Percentiles rank a stretch among this genome's conserved stretches.
These are phyloP conservation scores for Calvatia gigantea DNA, from an alignment of 768 basidiomycete genomes.

Conservation along the genomic window DNA sequence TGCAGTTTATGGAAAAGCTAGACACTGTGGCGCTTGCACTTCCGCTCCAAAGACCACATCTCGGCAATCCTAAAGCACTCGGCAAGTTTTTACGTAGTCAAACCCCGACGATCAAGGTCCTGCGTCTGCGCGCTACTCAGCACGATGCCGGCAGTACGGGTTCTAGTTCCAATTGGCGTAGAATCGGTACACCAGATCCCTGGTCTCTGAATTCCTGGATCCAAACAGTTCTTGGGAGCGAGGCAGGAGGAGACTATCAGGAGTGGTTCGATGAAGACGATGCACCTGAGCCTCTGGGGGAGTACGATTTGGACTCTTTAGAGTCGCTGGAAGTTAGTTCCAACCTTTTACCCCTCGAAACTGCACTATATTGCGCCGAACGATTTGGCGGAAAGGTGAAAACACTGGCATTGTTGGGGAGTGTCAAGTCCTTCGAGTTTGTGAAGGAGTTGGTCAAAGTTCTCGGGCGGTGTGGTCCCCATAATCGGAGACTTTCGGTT, in stretches of 20 bases:
- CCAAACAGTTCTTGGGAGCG: neutral
- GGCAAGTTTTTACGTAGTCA: slow-evolving; percentile 34
- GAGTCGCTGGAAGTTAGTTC: slow-evolving; percentile 16
- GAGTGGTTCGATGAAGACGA: slow-evolving; percentile 3
- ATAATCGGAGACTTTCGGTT: too few relatives aligned
- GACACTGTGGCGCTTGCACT: slow-evolving; percentile 36
- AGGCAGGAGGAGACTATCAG: neutral
- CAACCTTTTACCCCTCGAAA: slow-evolving; percentile 31
- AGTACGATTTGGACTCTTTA: slow-evolving; percentile 2
- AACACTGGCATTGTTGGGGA: neutral
- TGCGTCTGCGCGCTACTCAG: slow-evolving; percentile 41
- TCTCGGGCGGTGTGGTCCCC: neutral
- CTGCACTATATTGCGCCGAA: slow-evolving; percentile 29
- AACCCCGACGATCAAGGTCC: slow-evolving; percentile 28
- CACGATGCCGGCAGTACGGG: slow-evolving; percentile 22
- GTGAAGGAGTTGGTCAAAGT: slow-evolving; percentile 7
- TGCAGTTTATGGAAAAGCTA: slow-evolving; percentile 29
- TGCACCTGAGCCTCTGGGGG: neutral
- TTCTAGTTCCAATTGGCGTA: slow-evolving; percentile 14
- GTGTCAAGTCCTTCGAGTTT: slow-evolving; percentile 7
- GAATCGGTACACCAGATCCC: slow-evolving; percentile 24
- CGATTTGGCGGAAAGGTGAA: slow-evolving; percentile 13
- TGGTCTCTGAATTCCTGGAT: slow-evolving; percentile 37
- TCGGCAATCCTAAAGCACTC: slow-evolving; percentile 38
- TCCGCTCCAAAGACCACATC: slow-evolving; percentile 35